Percentiles rank a stretch among this genome's conserved stretches.
Evolutionary conservation across 2,329 filamentous ascomycete genomes (phyloP).

Genomic region (Dryadomyces quercus-mongolicae): DNA sequence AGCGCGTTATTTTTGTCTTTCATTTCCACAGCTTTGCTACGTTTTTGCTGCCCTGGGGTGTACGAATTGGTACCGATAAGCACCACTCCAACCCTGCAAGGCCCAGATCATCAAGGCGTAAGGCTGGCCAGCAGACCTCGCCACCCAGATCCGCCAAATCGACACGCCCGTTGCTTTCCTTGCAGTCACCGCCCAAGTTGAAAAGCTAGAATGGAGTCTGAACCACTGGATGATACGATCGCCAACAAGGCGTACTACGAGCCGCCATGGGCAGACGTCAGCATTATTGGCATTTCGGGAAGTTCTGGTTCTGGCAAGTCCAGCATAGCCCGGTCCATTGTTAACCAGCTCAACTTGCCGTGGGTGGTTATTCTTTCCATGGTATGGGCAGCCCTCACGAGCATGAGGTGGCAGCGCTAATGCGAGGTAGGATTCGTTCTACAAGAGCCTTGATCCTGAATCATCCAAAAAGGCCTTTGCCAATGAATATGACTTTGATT

Average conservation of each 20-base stretch:
- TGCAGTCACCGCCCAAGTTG: background rate
- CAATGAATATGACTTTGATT: slow-evolving; percentile 94
- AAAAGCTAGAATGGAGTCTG: background rate
- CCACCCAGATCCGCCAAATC: background rate
- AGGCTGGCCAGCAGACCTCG: background rate
- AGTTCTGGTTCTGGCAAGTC: slow-evolving; percentile 94
- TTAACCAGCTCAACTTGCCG: slow-evolving; percentile 77
- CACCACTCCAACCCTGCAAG: background rate
- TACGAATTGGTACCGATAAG: background rate
- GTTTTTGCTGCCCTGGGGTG: background rate
- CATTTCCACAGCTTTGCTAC: background rate
- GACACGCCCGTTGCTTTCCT: background rate
- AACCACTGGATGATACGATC: slow-evolving; percentile 16
- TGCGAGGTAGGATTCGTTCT: slow-evolving; percentile 72
- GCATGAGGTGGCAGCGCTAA: background rate
- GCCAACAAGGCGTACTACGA: slow-evolving; percentile 63
- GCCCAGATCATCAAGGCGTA: background rate
- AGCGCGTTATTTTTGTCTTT: background rate
- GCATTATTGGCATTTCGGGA: slow-evolving; percentile 91
- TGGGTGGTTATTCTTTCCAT: slow-evolving; percentile 98
- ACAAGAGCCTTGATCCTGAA: slow-evolving; percentile 75
- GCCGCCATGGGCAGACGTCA: slow-evolving; percentile 91
- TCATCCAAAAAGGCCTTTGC: slow-evolving; percentile 69
- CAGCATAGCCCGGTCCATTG: slow-evolving; percentile 82
- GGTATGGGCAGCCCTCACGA: slow-evolving; percentile 37